Evolutionary conservation across 352 stramenopile species (phyloP), one percentile per base, ranked within the genome.

Genomic region (Thraustochytrium striatum): DNA sequence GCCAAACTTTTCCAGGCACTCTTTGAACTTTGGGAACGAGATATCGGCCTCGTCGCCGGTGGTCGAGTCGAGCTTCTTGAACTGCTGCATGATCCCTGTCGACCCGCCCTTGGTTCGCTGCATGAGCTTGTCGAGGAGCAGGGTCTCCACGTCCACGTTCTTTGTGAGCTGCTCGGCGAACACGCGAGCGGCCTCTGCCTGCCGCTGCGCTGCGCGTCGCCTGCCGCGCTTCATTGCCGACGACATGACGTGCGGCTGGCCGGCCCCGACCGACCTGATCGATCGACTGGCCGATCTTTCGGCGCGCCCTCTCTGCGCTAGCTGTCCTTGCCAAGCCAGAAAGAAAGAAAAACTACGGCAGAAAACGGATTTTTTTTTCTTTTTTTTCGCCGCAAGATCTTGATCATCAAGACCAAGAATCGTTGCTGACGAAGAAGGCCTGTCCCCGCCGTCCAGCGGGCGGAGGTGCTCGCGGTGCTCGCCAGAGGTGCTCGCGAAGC

Each of bases 101-200:
- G 65, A 58, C 21, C 65, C 65, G 50, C 65, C 65, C 3, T 39
- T 32, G 0, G 65, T 43, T 13, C 50, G 11, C 39, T 75, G 65
- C 65, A 75, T 75, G 32, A 75, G 50, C 30, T 75, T 75, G 65
- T 75, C 65, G 28, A 75, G 35, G 9, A 75, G 30, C 21, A 75
- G 65, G 3, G 65, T 75, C 16, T 75, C 65, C 50, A 75, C 65
- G 39, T 75, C 65, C 13, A 75, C 65, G 25, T 41, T 28, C 21
- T 61, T 1, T 5, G 65, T 75, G 11, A 75, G 65, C 52, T 75
- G 65, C 65, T 61, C 25, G 3, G 65, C 65, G 36, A 75, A 75
- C 21, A 75, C 65, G n/a, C 61, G 41, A 3, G 30, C 3, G 1
- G 65, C 65, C 8, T n/a, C 19, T 9, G 65, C 39, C 9, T 61